Percentiles rank a stretch among this genome's conserved stretches.
These are phyloP conservation scores for Bassia scoparia DNA, from an alignment of 148 eudicot genomes.

Conservation along the genomic window DNA sequence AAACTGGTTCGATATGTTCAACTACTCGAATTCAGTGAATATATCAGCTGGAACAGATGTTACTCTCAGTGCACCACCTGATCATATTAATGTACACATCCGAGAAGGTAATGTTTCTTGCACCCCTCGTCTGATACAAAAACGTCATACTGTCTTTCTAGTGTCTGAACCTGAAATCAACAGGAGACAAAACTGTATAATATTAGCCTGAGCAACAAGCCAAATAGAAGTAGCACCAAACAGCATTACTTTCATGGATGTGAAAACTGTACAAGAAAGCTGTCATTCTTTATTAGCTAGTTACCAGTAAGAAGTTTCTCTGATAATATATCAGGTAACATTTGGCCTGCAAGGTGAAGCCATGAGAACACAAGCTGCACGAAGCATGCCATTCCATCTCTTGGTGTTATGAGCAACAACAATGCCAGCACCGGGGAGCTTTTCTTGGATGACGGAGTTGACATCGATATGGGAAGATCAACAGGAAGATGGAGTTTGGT, in stretches of 20 bases:
- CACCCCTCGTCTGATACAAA: not conserved
- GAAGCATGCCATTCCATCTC: conserved; percentile 54
- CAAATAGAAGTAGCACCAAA: no score
- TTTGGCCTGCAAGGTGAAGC: conserved; percentile 68
- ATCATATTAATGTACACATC: conserved; percentile 63
- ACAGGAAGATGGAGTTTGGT: conserved; percentile 56
- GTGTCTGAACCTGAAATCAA: no score
- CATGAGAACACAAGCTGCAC: conserved; percentile 62
- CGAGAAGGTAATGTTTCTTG: conserved; percentile 46
- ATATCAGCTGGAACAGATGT: conserved; percentile 33
- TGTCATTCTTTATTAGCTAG: no score
- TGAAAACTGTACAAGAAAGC: no score
- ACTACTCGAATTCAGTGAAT: conserved; percentile 47
- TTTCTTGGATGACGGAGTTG: conserved; percentile 70
- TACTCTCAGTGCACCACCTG: conserved; percentile 56
- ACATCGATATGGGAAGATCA: conserved; percentile 40
- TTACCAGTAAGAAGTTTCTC: not conserved
- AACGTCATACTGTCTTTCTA: no score
- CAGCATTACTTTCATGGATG: no score
- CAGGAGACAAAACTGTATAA: no score
- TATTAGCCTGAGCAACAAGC: no score
- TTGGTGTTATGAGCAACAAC: conserved; percentile 38
- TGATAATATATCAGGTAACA: conserved; percentile 38
- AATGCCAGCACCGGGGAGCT: conserved; percentile 49
- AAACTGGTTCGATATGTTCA: conserved; percentile 73